Evolutionary conservation across 176 grass and related monocot species (phyloP).

Genomic region (Carex scoparia): DNA sequence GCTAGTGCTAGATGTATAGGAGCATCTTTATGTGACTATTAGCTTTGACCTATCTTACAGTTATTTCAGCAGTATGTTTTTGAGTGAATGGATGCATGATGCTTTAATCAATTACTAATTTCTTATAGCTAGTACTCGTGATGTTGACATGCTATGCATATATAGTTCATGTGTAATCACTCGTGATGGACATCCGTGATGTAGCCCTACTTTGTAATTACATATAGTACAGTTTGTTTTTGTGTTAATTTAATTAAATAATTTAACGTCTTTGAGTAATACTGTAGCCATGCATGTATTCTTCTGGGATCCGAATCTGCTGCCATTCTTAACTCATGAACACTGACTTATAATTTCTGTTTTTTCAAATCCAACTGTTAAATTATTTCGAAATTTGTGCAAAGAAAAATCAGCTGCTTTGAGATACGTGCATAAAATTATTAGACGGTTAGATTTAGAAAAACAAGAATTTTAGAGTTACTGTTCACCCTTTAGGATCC

Average conservation of each 20-base stretch:
- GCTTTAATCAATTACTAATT: not conserved
- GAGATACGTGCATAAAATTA: no score
- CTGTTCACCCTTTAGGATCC: no score
- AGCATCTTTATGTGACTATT: not conserved
- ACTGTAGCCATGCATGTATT: not conserved
- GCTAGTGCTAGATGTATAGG: not conserved
- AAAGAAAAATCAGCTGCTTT: no score
- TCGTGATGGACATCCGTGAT: not conserved
- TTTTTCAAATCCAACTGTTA: no score
- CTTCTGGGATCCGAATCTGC: no score
- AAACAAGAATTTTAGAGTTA: no score
- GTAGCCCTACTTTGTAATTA: not conserved
- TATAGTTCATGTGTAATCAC: not conserved
- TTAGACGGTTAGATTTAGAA: no score
- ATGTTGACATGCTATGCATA: not conserved
- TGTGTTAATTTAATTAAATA: not conserved
- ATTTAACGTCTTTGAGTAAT: not conserved
- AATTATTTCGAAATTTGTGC: no score
- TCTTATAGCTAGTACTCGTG: conserved; percentile 4
- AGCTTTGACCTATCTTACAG: not conserved
- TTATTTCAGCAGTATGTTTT: not conserved
- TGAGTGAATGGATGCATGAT: not conserved
- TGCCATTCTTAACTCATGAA: no score
- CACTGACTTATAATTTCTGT: no score
- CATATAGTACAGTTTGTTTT: not conserved